Evolutionary conservation across 805 yeast species (phyloP), one percentile per base, ranked within the genome.

Genomic region (Yamadazyma takamatsuzukensis): DNA sequence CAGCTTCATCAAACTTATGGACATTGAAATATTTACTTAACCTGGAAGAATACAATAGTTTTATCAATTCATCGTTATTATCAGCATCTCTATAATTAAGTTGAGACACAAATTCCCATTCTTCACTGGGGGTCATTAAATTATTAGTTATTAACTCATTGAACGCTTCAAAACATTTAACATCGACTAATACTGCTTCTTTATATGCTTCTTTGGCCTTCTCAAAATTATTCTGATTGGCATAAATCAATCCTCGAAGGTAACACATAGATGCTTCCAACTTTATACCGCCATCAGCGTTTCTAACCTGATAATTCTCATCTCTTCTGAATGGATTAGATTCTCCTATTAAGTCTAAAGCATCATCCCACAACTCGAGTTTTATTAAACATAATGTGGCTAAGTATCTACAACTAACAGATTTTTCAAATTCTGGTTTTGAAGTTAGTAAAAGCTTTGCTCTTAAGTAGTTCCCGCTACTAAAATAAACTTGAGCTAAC

Each of bases 111-210:
- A 93, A 71, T 22, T 81, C 86, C 93, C 95, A 84, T 58, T 88
- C 94, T 49, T 90, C 97, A 12, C 65, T 57, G 0, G 97, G 95
- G 0, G 93, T 74, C 59, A 90, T 61, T 47, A 87, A 70, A 49
- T 80, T 81, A 45, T 83, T 82, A 26, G 72, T 61, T 2, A 84
- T 72, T 31, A 90, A 69, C 51, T 83, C 88, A 47, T 84, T 76
- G 53, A 87, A 87, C 0, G 97, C 97, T 45, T 90, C 98, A 54
- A 68, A 90, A 57, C 97, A 93, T 54, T 88, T 86, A 6, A 84
- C 88, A 56, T 90, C 97, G 2, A 85, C 86, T 44, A 76, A 46
- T 0, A 89, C 78, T 1, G 97, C 96, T 49, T 87, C 96, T 49
- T 79, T 78, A 48, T 78, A 88, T 32, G 93, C 82, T 33, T 83